Evolutionary conservation across 306 rosid species (phyloP), one percentile per base, ranked within the genome.

Genomic region (Sesbania bispinosa): DNA sequence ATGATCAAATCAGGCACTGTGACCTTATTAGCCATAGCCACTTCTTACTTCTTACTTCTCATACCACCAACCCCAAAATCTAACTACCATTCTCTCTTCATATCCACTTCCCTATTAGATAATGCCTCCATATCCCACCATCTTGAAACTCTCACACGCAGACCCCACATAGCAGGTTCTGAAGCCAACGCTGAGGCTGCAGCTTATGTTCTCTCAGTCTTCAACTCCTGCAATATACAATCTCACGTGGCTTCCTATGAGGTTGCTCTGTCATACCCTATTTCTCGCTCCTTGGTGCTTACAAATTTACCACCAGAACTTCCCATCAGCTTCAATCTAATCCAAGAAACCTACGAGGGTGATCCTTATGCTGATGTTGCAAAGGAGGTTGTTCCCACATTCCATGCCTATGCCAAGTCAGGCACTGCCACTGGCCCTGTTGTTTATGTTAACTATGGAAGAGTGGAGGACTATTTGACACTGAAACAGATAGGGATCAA

Each of bases 391-490:
- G 75, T 62, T 23, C 90, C 90, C 11, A 86, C 92, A 0, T 90
- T 88, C 55, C 96, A 90, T 36, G 92, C 88, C 3, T 86, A 73
- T 65, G 94, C 96, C 0, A 88, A 84, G 73, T 90, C 92, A 6
- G 92, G 92, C 10, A 50, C 72, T 14, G 87, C 58, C 11, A 52
- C 45, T 5, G 94, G 87, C 0, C 80, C 74, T 2, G 85, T 79
- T 45, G 87, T 82, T 21, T 88, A 86, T 13, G 92, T 67, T 16
- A 88, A 88, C 70, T 90, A 86, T 16, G 93, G 90, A 13, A 69
- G 93, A 4, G 71, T 69, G 4, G 93, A 88, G 77, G 92, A 90
- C 75, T 82, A 77, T 51, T 46, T 14, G 79, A 71, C 78, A 3
- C 77, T 84, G 10, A 46, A 64, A 58, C 42, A 83, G 10, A 82